Percentiles rank a stretch among this genome's conserved stretches.
Evolutionary conservation across 345 rosid species (phyloP).

Genomic region (Lagerstroemia speciosa): DNA sequence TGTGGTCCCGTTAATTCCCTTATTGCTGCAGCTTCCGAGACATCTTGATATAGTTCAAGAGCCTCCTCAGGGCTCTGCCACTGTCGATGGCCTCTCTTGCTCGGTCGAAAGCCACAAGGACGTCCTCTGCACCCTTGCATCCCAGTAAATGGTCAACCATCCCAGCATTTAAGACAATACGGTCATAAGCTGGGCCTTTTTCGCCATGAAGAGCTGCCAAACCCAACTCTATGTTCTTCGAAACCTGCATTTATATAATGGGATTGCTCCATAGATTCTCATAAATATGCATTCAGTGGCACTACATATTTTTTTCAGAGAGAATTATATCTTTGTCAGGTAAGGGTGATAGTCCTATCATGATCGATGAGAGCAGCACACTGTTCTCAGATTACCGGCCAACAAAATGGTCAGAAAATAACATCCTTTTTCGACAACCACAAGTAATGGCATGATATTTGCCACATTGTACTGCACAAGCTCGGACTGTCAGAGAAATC

Average conservation of each 20-base stretch:
- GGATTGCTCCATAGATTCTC: background rate
- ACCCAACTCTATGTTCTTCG: slow-evolving; percentile 85
- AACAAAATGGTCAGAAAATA: background rate
- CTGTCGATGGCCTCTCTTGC: slow-evolving; percentile 91
- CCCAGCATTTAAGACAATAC: slow-evolving; percentile 82
- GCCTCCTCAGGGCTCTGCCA: slow-evolving; percentile 67
- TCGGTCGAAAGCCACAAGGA: slow-evolving; percentile 55
- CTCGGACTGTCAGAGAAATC: background rate
- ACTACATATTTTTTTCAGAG: background rate
- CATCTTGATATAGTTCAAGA: slow-evolving; percentile 68
- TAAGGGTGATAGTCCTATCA: too few relatives aligned
- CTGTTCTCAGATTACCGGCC: background rate
- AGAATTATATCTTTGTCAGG: background rate
- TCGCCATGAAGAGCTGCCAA: slow-evolving; percentile 67
- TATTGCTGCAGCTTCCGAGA: slow-evolving; percentile 40
- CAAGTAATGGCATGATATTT: too few relatives aligned
- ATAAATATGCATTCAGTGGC: background rate
- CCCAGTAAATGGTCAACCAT: slow-evolving; percentile 85
- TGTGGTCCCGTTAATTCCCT: background rate
- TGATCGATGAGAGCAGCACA: too few relatives aligned
- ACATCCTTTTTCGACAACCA: too few relatives aligned
- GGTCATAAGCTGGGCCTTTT: slow-evolving; percentile 85
- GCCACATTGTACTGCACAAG: too few relatives aligned
- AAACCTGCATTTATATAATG: slow-evolving; percentile 23
- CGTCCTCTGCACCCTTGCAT: slow-evolving; percentile 74